Evolutionary conservation across 108 stramenopile species (phyloP).

Genomic region (Nitzschia putrida): DNA sequence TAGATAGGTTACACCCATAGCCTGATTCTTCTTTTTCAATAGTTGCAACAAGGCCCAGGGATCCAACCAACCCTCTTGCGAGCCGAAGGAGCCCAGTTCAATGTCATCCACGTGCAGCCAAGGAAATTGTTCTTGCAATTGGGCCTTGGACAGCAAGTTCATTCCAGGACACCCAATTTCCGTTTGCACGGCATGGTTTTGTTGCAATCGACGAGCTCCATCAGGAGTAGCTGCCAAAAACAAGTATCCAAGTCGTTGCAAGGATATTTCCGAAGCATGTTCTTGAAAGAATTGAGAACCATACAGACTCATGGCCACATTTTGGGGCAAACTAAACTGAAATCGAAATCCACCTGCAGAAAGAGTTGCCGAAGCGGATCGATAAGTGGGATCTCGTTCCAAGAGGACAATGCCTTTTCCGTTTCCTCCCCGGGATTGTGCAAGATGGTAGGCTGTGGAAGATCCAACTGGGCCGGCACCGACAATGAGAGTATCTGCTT

Average conservation of each 20-base stretch:
- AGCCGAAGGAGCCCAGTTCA: constrained; percentile 52
- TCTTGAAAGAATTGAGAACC: constrained; percentile 64
- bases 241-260: constrained; percentile 66
- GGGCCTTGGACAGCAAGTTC: constrained; percentile 31
- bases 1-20: constrained; percentile 48
- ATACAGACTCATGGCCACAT: constrained; percentile 69
- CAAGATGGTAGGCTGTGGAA: constrained; percentile 66
- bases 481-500: constrained; percentile 55
- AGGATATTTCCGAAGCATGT: neutral
- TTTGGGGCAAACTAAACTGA: constrained; percentile 65
- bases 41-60: constrained; percentile 60
- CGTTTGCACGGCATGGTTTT: constrained; percentile 48
- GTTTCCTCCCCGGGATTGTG: constrained; percentile 9
- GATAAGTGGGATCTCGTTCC: constrained; percentile 69
- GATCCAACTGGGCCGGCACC: constrained; percentile 75
- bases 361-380: constrained; percentile 50
- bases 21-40: constrained; percentile 49
- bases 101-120: constrained; percentile 71
- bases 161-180: constrained; percentile 38
- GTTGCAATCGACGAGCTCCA: constrained; percentile 41
- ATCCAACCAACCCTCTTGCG: constrained; percentile 76
- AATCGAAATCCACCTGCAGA: constrained; percentile 76
- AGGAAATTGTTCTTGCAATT: constrained; percentile 55
- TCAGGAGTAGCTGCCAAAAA: constrained; percentile 55
- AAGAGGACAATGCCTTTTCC: constrained; percentile 43